Evolutionary conservation across 192 early-diverging fungal genomes (phyloP), one percentile per base, ranked within the genome.

Genomic region (Spizellomyces punctatus): DNA sequence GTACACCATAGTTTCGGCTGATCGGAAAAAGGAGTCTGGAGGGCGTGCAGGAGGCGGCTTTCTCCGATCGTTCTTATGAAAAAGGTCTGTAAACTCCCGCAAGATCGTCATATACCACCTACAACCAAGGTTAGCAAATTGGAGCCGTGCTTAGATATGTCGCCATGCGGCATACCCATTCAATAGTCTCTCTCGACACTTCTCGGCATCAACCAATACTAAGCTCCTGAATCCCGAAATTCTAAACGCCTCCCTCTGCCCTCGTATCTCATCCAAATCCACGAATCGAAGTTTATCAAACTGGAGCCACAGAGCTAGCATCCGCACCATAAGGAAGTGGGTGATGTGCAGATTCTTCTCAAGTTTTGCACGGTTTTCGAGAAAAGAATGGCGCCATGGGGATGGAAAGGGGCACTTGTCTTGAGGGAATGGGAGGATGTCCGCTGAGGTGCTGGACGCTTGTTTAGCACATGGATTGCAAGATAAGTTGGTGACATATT

Each of bases 191-290:
- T 84, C 82, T 21, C 86, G 69, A 58, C 83, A 84, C 52, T 83
- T 85, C 61, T 89, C 88, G 42, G 87, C 75, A 56, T 89, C 80
- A 6, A 89, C 83, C 17, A 89, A 64, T 42, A 89, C 45, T 50
- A 87, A 21, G 44, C 77, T 81, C 55, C 83, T 66, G 52, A 85
- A 89, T 10, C 78, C 79, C 6, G 67, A 75, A 22, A 86, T 78
- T 19, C 85, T 47, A 54, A 81, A 87, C 45, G 83, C 56, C 19
- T 81, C 84, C 57, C 74, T 76, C 60, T 84, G 80, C 8, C 52
- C 42, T 8, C 66, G 66, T 58, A 89, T 81, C 58, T 83, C 80
- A 12, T 78, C 63, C 6, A 75, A 36, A 69, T 83, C 81, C 14
- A 82, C 77, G 49, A 89, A 76, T 16, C 85, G 71, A n/a, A 77